Conservation (phyloP, 148 eudicot genomes). For the Vaccinium myrtillus region DNA sequence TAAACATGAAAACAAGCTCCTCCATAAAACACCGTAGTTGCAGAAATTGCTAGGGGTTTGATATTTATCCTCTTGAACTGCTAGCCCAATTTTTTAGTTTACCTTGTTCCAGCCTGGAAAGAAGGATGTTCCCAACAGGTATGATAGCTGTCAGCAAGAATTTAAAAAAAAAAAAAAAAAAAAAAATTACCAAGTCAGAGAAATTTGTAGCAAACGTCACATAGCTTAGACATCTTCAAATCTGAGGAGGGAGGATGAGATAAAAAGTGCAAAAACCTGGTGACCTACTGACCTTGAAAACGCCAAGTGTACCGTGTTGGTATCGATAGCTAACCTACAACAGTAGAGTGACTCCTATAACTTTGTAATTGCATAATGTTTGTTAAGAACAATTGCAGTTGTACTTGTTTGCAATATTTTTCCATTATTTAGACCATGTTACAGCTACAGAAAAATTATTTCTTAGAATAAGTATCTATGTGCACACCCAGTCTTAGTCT, state of each 20-base stretch:
- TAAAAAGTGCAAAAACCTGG: not conserved
- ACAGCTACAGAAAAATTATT: not conserved
- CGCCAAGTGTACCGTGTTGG: not conserved
- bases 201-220: not conserved
- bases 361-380: not conserved
- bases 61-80: not conserved
- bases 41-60: not conserved
- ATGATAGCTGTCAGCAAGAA: not conserved
- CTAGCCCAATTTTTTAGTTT: not conserved
- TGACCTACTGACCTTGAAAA: not conserved
- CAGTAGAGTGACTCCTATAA: not conserved
- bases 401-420: not conserved
- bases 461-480: not conserved
- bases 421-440: not conserved
- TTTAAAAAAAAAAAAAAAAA: not conserved
- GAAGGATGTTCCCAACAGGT: not conserved
- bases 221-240: not conserved
- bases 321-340: not conserved
- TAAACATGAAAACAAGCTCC: not conserved
- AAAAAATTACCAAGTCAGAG: not conserved
- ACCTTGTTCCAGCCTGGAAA: not conserved
- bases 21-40: not conserved
- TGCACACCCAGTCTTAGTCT: not conserved
- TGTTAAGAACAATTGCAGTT: not conserved
- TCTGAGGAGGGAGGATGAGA: not conserved